Percentiles rank a stretch among this genome's conserved stretches.
Evolutionary conservation across 2,329 filamentous ascomycete species (phyloP).

Genomic region (Aspergillus pseudoglaucus): DNA sequence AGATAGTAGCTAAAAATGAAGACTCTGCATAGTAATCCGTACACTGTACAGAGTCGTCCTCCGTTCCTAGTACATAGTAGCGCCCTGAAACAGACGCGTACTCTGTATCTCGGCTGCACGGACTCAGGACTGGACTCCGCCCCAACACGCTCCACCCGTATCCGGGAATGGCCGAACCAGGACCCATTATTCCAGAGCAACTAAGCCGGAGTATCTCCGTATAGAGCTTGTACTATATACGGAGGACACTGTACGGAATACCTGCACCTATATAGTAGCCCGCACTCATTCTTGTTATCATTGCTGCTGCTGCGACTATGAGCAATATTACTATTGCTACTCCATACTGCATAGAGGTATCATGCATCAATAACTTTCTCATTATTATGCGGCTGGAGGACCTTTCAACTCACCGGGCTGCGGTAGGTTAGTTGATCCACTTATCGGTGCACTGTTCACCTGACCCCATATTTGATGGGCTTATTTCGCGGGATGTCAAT

Average conservation of each 20-base stretch:
- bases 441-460: slow-evolving; percentile 1
- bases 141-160: slow-evolving; percentile 11
- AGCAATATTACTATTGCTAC: not conserved
- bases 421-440: not conserved
- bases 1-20: not conserved
- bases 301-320: not conserved
- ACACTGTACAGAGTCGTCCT: too few species aligned
- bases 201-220: too few species aligned
- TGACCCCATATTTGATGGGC: not conserved
- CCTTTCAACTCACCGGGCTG: not conserved
- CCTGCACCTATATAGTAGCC: too few species aligned
- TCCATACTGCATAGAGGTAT: not conserved
- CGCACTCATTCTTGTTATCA: too few species aligned
- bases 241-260: too few species aligned
- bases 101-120: slow-evolving; percentile 26
- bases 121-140: slow-evolving; percentile 13
- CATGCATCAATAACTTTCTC: not conserved
- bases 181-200: not conserved
- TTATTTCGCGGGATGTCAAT: not conserved
- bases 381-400: not conserved
- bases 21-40: too few species aligned
- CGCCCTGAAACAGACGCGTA: slow-evolving; percentile 27
- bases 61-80: too few species aligned
- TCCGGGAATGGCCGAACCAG: slow-evolving; percentile 19
- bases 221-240: too few species aligned